Evolutionary conservation across 495 filamentous ascomycete species (phyloP).

Genomic region (Aspergillus heteromorphus): DNA sequence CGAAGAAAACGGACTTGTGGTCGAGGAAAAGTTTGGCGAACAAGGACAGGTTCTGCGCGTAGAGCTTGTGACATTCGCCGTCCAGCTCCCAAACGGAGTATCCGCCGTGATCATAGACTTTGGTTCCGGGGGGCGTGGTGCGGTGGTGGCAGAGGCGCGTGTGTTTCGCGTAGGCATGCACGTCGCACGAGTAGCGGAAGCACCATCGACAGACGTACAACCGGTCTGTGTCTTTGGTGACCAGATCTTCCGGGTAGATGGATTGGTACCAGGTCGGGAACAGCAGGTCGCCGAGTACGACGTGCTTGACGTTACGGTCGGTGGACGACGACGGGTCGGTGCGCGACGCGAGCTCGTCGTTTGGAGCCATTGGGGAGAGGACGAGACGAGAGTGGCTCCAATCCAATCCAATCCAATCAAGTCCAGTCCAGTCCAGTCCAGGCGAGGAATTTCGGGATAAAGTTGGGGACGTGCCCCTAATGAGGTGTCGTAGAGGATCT

Average conservation of each 20-base stretch:
- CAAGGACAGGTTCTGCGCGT: slow-evolving; percentile 89
- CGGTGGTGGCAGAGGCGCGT: slow-evolving; percentile 33
- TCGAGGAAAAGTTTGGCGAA: slow-evolving; percentile 98
- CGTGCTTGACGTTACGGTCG: slow-evolving; percentile 65
- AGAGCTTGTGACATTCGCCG: slow-evolving; percentile 82
- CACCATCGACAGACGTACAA: slow-evolving; percentile 90
- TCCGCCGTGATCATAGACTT: slow-evolving; percentile 54
- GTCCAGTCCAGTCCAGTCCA: too few relatives aligned
- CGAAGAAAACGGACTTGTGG: slow-evolving; percentile 97
- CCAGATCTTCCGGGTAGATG: slow-evolving; percentile 70
- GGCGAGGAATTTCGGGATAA: neutral
- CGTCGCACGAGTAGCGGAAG: slow-evolving; percentile 83
- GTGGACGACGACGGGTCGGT: slow-evolving; percentile 23
- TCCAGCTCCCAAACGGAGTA: slow-evolving; percentile 86
- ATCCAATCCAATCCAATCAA: too few relatives aligned
- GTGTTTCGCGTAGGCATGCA: slow-evolving; percentile 54
- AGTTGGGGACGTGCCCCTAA: neutral
- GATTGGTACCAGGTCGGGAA: slow-evolving; percentile 79
- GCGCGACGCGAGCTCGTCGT: slow-evolving; percentile 17
- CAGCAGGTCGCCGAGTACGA: slow-evolving; percentile 66
- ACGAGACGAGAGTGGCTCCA: neutral
- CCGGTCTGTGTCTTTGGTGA: slow-evolving; percentile 55
- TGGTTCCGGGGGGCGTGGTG: slow-evolving; percentile 36
- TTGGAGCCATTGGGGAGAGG: slow-evolving; percentile 26
- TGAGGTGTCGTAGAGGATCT: neutral